Percentiles rank a stretch among this genome's conserved stretches.
phyloP scores from a whole-genome alignment of 768 basidiomycete species.

The Pleurotus giganteus region DNA sequence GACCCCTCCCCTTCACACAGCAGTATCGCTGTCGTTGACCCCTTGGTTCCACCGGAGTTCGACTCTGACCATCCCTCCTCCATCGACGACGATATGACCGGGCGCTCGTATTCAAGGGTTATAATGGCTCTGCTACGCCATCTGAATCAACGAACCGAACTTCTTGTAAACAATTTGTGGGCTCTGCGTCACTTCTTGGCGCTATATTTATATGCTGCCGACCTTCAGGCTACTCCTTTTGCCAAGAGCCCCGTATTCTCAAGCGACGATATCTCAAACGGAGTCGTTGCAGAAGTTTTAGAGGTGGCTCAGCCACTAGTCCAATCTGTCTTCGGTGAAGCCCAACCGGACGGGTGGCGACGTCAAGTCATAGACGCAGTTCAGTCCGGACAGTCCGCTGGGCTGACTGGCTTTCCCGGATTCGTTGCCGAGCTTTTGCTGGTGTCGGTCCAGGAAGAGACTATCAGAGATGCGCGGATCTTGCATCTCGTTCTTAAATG shows the following conservation, averaged over 20 bases:
- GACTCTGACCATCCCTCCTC: slow-evolving; percentile 14
- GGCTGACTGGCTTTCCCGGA: slow-evolving; percentile 14
- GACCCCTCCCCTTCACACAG: slow-evolving; percentile 45
- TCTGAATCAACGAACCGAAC: slow-evolving; percentile 56
- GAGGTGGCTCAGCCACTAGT: slow-evolving; percentile 18
- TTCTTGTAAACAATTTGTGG: slow-evolving; percentile 60
- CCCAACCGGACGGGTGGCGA: slow-evolving; percentile 9
- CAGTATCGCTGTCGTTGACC: slow-evolving; percentile 59
- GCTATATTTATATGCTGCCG: slow-evolving; percentile 60
- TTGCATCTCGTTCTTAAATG: slow-evolving; percentile 61
- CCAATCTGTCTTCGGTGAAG: not conserved
- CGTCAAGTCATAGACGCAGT: slow-evolving; percentile 5
- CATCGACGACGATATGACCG: slow-evolving; percentile 47
- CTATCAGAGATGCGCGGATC: slow-evolving; percentile 54
- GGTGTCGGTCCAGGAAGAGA: slow-evolving; percentile 36
- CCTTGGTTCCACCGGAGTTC: slow-evolving; percentile 49
- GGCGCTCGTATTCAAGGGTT: slow-evolving; percentile 62
- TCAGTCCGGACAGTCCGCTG: not conserved
- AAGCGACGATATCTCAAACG: not conserved
- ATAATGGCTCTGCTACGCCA: slow-evolving; percentile 54
- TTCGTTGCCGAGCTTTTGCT: slow-evolving; percentile 33
- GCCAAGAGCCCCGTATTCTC: slow-evolving; percentile 48
- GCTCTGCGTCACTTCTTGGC: slow-evolving; percentile 68
- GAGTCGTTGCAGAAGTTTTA: slow-evolving; percentile 30
- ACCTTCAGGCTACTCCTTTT: slow-evolving; percentile 53